A percentile compares a stretch with the other conserved stretches of the same genome.
These are phyloP conservation scores for Suhomyces sp. DNA, from an alignment of 805 yeast species.

Conservation along the genomic window DNA sequence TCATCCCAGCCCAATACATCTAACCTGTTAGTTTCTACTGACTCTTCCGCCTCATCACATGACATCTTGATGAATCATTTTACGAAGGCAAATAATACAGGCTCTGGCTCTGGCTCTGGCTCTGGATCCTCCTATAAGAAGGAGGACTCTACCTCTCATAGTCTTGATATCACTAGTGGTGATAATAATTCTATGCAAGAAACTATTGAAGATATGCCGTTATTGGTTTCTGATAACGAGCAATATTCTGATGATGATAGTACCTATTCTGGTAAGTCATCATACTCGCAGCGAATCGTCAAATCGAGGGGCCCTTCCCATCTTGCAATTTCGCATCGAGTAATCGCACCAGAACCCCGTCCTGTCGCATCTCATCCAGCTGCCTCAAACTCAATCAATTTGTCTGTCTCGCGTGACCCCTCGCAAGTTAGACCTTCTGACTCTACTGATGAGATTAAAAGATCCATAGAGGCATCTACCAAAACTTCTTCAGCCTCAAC, in stretches of 20 bases:
- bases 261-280: slow-evolving; percentile 11
- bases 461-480: slow-evolving; percentile 22
- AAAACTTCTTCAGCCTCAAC: no score
- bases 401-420: slow-evolving; percentile 1
- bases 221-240: slow-evolving; percentile 33
- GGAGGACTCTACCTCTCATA: slow-evolving; percentile 2
- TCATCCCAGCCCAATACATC: slow-evolving; percentile 3
- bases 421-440: slow-evolving; percentile 9
- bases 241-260: slow-evolving; percentile 29
- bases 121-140: no score
- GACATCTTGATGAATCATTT: slow-evolving; percentile 7
- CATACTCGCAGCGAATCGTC: slow-evolving; percentile 1
- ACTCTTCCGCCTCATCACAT: slow-evolving; percentile 6
- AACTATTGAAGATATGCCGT: slow-evolving; percentile 29
- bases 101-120: no score
- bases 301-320: background rate
- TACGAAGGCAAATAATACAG: slow-evolving; percentile 1
- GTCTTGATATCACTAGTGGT: slow-evolving; percentile 10
- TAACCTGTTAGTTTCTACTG: no score
- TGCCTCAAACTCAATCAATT: no score
- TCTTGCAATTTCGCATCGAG: background rate
- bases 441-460: slow-evolving; percentile 22
- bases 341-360: slow-evolving; percentile 1
- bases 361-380: background rate
- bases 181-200: slow-evolving; percentile 5